Percentiles rank a stretch among this genome's conserved stretches.
Conservation (phyloP, 2,329 filamentous ascomycete genomes). For the Plenodomus tracheiphilus region DNA sequence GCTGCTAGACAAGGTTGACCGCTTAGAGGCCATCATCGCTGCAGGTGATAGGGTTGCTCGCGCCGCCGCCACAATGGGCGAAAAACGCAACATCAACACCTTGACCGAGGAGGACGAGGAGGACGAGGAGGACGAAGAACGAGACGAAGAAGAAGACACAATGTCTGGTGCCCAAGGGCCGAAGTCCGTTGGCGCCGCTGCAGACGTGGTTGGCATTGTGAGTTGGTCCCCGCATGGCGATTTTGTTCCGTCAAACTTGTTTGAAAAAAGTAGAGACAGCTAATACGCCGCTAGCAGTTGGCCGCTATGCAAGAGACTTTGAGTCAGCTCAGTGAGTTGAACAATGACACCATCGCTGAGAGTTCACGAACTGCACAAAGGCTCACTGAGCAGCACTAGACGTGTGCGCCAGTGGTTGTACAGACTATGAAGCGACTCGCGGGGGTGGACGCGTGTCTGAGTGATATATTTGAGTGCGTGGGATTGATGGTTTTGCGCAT, state of each 20-base stretch:
- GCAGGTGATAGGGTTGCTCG: slow-evolving; percentile 43
- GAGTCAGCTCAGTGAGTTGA: slow-evolving; percentile 39
- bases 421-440: not conserved
- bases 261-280: slow-evolving; percentile 9
- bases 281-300: slow-evolving; percentile 43
- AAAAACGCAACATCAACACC: slow-evolving; percentile 38
- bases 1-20: slow-evolving; percentile 39
- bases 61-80: slow-evolving; percentile 39
- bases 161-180: not conserved
- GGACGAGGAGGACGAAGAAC: too few species aligned
- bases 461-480: not conserved
- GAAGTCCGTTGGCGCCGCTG: not conserved
- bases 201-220: slow-evolving; percentile 42
- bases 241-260: not conserved
- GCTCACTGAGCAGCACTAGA: slow-evolving; percentile 26
- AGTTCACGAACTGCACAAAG: slow-evolving; percentile 37
- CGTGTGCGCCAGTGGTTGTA: not conserved
- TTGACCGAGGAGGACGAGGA: slow-evolving; percentile 38
- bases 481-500: too few species aligned
- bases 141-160: slow-evolving; percentile 19
- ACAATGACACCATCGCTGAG: slow-evolving; percentile 40
- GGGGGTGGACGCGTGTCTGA: not conserved
- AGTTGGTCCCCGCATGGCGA: slow-evolving; percentile 21
- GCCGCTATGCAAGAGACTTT: slow-evolving; percentile 44
- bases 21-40: slow-evolving; percentile 39